These are phyloP conservation scores for Candida saitoana DNA, from an alignment of 805 yeast species.

Conservation along the genomic window DNA sequence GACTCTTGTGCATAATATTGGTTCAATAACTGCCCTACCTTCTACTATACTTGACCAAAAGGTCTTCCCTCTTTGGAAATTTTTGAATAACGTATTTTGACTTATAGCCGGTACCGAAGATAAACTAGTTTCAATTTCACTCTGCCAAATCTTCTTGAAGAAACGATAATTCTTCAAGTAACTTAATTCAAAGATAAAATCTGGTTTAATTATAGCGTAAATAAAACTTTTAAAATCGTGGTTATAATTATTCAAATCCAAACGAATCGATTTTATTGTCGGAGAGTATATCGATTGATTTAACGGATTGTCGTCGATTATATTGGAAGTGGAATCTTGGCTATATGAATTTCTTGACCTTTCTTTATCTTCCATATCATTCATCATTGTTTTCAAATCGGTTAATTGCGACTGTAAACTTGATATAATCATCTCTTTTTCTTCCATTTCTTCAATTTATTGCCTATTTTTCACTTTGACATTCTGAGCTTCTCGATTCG, in stretches of 20 bases:
- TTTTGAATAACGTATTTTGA: conserved; percentile 43
- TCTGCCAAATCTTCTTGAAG: conserved; percentile 60
- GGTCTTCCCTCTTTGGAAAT: conserved; percentile 43
- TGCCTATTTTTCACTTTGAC: conserved; percentile 56
- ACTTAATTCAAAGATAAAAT: conserved; percentile 33
- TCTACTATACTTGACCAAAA: conserved; percentile 69
- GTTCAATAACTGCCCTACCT: conserved; percentile 79
- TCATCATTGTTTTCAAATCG: conserved; percentile 59
- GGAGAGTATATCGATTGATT: conserved; percentile 28
- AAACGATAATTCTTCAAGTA: conserved; percentile 51
- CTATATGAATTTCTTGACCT: conserved; percentile 5
- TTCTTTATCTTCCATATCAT: conserved; percentile 47
- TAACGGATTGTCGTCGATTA: neutral
- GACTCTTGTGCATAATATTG: conserved; percentile 79
- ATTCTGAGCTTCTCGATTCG: conserved; percentile 62
- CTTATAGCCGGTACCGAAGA: conserved; percentile 41
- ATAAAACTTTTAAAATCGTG: conserved; percentile 43
- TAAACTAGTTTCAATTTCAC: conserved; percentile 63
- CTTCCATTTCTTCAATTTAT: conserved; percentile 51
- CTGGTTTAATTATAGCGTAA: conserved; percentile 27
- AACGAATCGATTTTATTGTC: conserved; percentile 33
- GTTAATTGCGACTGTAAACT: conserved; percentile 63
- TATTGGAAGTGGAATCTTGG: neutral
- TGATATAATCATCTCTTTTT: conserved; percentile 64
- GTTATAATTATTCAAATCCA: conserved; percentile 42